Evolutionary conservation across 2,329 filamentous ascomycete species (phyloP).

Genomic region (Curvularia sp.): DNA sequence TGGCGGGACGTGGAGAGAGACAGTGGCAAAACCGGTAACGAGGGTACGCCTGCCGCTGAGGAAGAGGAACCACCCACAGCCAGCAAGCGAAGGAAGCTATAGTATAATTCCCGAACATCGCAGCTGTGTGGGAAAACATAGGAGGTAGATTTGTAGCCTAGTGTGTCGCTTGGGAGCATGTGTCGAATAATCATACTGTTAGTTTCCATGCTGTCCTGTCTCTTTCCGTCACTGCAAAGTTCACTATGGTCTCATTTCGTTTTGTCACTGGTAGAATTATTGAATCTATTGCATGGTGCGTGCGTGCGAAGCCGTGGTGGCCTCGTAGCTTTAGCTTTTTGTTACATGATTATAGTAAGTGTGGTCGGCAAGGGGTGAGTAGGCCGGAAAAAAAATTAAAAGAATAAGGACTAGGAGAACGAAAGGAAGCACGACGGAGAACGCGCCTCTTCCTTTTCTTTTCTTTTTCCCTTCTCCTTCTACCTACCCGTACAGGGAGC

Average conservation of each 20-base stretch:
- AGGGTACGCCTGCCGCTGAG: slow-evolving; percentile 39
- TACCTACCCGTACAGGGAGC: too few relatives aligned
- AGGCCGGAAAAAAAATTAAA: too few relatives aligned
- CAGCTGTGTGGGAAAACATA: background rate
- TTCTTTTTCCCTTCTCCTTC: background rate
- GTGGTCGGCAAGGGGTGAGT: too few relatives aligned
- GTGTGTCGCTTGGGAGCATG: background rate
- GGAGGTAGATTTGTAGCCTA: background rate
- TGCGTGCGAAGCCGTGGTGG: background rate
- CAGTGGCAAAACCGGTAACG: slow-evolving; percentile 35
- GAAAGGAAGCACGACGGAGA: background rate
- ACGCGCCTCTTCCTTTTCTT: background rate
- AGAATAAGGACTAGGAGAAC: background rate
- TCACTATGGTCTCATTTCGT: background rate
- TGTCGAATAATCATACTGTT: background rate
- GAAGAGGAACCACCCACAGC: slow-evolving; percentile 36
- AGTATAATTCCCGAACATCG: slow-evolving; percentile 19
- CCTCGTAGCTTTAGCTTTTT: background rate
- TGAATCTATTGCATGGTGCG: background rate
- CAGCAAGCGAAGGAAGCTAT: slow-evolving; percentile 43
- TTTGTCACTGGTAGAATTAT: background rate
- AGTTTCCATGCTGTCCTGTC: background rate
- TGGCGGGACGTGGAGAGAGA: slow-evolving; percentile 73
- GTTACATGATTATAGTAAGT: background rate
- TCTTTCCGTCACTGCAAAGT: background rate